phyloP scores from a whole-genome alignment of 768 basidiomycete species.

The Agaricus blazei region DNA sequence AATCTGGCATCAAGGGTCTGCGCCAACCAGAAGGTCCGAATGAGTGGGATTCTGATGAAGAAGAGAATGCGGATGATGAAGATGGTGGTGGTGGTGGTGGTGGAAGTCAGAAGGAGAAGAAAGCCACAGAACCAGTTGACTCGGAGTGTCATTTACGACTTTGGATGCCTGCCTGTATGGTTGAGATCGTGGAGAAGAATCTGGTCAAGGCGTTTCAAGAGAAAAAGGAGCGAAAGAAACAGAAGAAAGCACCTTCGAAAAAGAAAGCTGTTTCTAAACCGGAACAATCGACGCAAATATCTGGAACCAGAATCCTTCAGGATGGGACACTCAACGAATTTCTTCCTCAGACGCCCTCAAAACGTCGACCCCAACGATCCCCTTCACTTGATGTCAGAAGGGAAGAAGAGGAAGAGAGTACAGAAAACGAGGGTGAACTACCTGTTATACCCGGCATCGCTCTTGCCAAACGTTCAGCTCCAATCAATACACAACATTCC shows the following conservation, averaged over 20 bases:
- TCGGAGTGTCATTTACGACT: constrained; percentile 56
- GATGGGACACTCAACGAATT: background rate
- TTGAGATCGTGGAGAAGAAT: constrained; percentile 58
- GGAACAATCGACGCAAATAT: background rate
- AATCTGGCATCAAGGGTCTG: constrained; percentile 60
- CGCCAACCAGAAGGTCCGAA: constrained; percentile 44
- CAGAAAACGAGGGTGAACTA: constrained; percentile 2
- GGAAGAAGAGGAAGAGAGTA: constrained; percentile 1
- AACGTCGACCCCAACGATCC: background rate
- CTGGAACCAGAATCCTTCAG: background rate
- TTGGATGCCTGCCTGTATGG: constrained; percentile 84
- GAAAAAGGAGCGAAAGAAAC: constrained; percentile 38
- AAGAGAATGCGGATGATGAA: constrained; percentile 28
- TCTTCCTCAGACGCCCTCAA: background rate
- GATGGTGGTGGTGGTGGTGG: constrained; percentile 45
- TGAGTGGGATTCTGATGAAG: constrained; percentile 40
- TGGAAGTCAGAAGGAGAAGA: constrained; percentile 27
- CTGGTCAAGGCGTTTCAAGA: constrained; percentile 61
- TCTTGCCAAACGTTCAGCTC: background rate
- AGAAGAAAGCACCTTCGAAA: constrained; percentile 35
- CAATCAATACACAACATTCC: background rate
- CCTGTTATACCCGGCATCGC: background rate
- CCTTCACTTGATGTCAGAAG: background rate
- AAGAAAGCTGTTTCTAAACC: constrained; percentile 4
- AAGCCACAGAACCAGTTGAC: constrained; percentile 36